Base-by-base conservation (phyloP, 768 basidiomycete genomes). In the Boletus huronensis region DNA sequence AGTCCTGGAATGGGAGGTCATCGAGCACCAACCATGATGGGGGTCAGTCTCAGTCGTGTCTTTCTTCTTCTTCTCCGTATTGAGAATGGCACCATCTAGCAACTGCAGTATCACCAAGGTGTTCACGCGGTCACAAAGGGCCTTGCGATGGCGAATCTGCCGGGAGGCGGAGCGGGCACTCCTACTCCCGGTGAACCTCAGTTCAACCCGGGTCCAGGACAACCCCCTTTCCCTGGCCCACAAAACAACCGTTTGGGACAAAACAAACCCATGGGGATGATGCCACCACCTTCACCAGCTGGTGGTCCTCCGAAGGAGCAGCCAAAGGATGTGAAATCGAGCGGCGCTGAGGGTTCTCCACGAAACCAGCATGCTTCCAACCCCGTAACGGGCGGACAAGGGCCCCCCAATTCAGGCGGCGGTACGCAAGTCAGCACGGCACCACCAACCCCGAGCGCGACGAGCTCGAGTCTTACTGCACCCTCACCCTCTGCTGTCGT, bases 271-370 rank as follows among this genome's bases (percentile, higher is more conserved):
- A 77, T 74, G 72, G 68, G 65, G 16, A 82, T 80, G 79, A 73
- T 76, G 67, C 61, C 65, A n/a, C 81, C 81, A 0, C 82, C 81
- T 5, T 82, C 82, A 6, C 80, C 83, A 38, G 76, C 74, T 1
- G 60, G 64, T 46, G 63, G 63, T 55, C 68, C 66, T 44, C 54
- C 63, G 28, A 67, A 70, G 55, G 67, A 70, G 50, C 70, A 69
- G 52, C 49, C 67, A 54, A 70, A 72, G 50, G 69, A 73, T 28
- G 68, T 70, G 39, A 68, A 71, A 1, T 53, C 41, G 57, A 64
- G 66, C 3, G 65, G 73, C 7, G 62, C 60, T 6, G 73, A 75
- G 19, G 73, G 72, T 10, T 79, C 79, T 5, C 77, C 79, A n/a
- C 74, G 75, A 14, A 80, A 79, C 53, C 67, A 64, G 31, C 66